These are phyloP conservation scores for Russula brevipes DNA, from an alignment of 768 basidiomycete species.

Conservation along the genomic window DNA sequence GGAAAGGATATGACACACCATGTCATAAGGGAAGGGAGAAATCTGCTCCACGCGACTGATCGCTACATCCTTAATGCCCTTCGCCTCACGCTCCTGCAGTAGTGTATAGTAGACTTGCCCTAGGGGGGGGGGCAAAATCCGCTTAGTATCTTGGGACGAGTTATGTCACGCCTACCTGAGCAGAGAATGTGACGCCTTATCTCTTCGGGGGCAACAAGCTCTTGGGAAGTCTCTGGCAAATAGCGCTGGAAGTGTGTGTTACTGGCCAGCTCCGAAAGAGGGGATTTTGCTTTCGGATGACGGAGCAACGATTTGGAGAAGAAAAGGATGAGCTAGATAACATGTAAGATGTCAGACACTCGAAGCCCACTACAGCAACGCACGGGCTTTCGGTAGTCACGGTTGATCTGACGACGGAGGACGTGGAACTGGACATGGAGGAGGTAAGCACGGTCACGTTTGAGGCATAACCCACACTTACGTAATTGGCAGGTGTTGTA, in stretches of 20 bases:
- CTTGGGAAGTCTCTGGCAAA: conserved; percentile 75
- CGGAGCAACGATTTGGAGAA: conserved; percentile 96
- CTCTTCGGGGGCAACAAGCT: conserved; percentile 72
- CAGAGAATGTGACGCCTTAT: conserved; percentile 91
- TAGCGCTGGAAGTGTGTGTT: conserved; percentile 93
- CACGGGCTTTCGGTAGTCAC: conserved; percentile 97
- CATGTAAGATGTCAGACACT: conserved; percentile 4
- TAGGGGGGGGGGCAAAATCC: conserved; percentile 24
- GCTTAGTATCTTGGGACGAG: not conserved
- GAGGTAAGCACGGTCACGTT: conserved; percentile 17
- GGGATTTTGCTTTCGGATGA: conserved; percentile 86
- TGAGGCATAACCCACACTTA: conserved; percentile 32
- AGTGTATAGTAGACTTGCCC: conserved; percentile 95
- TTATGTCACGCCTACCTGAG: conserved; percentile 44
- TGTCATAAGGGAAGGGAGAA: conserved; percentile 95
- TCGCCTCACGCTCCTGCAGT: conserved; percentile 83
- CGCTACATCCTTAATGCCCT: conserved; percentile 86
- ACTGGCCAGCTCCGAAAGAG: conserved; percentile 80
- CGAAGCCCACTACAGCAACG: conserved; percentile 26
- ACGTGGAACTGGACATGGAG: conserved; percentile 71
- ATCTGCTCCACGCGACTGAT: conserved; percentile 94
- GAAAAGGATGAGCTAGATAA: conserved; percentile 74
- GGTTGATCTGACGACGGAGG: conserved; percentile 92
- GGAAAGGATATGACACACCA: conserved; percentile 44
- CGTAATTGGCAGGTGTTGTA: conserved; percentile 94